Base-by-base conservation (phyloP, 139 green algal genomes). In the Picochlorum sp. region DNA sequence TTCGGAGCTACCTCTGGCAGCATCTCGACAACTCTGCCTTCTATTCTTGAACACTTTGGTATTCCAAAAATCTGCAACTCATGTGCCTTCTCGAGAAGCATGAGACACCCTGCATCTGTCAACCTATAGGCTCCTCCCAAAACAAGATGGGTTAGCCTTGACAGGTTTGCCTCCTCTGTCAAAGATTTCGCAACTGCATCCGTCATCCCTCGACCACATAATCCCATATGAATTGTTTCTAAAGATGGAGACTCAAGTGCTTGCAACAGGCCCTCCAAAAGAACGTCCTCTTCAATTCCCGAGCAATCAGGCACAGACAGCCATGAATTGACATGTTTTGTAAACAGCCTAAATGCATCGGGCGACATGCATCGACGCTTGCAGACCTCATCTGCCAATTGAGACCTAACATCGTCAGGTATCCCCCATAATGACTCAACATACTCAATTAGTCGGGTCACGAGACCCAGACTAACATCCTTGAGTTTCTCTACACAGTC, bases 91-190 rank as follows among this genome's bases (percentile, higher is more conserved):
- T 20, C 14, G 55, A 86, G 67, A 21, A 87, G 50, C 34, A 31
- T 45, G 9, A 52, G 54, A 58, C 87, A 66, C 7, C 63, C 79
- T 9, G 31, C 45, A 34, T 90, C 81, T 56, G 34, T 59, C 38
- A 88, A 67, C 15, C 72, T 68, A 71, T 88, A 90, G 0, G 84
- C 82, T 14, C 82, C 82, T n/a, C 51, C 62, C 52, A 91, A 67
- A 21, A 47, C 31, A 66, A 91, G 67, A 44, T 11, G 44, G 15
- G 11, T 5, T 31, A 84, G 62, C 10, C 30, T 51, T 38, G 58
- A 31, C 38, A 63, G 49, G 13, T 7, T 9, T 37, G 15, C 67
- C 3, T 62, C 64, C 11, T 34, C 56, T 31, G 62, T 60, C 31
- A 80, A 28, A 20, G 45, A 49, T 7, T 30, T 55, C 6, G 78